Evolutionary conservation across 2,329 filamentous ascomycete genomes (phyloP).

Genomic region (Thielaviopsis punctulata): DNA sequence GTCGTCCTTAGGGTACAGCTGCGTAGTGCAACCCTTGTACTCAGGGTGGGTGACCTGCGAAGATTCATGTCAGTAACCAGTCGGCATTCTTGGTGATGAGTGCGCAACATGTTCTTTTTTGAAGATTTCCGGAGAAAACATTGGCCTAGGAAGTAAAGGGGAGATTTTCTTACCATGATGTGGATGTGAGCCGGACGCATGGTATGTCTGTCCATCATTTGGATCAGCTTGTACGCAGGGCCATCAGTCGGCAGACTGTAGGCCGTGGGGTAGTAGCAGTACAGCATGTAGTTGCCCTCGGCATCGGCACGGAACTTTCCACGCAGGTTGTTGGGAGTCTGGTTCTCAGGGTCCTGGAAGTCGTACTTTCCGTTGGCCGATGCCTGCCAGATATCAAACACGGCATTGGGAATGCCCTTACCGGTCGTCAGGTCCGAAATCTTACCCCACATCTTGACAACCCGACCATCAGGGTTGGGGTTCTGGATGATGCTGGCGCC

Average conservation of each 20-base stretch:
- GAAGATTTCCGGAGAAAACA: too few relatives aligned
- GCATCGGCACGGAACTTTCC: conserved; percentile 58
- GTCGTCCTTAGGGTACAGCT: conserved; percentile 56
- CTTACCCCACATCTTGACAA: conserved; percentile 51
- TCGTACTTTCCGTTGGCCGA: conserved; percentile 62
- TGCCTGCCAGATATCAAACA: conserved; percentile 67
- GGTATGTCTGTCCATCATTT: conserved; percentile 30
- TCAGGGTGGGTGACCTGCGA: conserved; percentile 38
- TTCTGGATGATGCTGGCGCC: conserved; percentile 51
- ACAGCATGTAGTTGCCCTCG: conserved; percentile 54
- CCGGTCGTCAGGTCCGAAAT: conserved; percentile 48
- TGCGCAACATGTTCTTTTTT: too few relatives aligned
- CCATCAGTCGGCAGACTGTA: conserved; percentile 54
- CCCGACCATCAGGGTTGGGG: conserved; percentile 37
- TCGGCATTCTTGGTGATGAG: too few relatives aligned
- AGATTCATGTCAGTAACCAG: conserved; percentile 12
- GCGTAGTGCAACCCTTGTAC: conserved; percentile 56
- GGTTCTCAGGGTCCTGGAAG: conserved; percentile 55
- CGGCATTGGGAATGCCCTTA: conserved; percentile 47
- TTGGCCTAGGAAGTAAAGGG: neutral
- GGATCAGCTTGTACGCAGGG: conserved; percentile 25
- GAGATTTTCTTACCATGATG: conserved; percentile 28
- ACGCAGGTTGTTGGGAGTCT: conserved; percentile 55
- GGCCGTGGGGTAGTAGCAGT: conserved; percentile 58
- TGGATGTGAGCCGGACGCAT: conserved; percentile 34